phyloP scores from a whole-genome alignment of 2,329 filamentous ascomycete species.

The Arthrinium puccinioides region DNA sequence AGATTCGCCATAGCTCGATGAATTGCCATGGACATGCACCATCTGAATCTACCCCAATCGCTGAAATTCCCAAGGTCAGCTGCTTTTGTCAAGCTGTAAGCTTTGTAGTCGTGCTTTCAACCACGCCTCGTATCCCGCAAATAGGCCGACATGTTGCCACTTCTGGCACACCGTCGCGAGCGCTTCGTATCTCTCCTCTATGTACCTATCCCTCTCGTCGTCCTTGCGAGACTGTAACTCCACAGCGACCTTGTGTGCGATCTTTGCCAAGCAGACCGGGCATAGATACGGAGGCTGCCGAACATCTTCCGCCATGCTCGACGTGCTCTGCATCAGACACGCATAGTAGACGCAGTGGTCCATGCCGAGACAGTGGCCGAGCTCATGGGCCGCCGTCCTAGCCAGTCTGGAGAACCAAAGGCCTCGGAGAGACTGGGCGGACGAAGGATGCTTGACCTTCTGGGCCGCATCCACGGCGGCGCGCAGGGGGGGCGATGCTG shows the following conservation, averaged over 20 bases:
- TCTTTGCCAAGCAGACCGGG: slow-evolving; percentile 49
- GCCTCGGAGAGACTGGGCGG: slow-evolving; percentile 21
- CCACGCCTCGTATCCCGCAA: slow-evolving; percentile 39
- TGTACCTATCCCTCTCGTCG: slow-evolving; percentile 12
- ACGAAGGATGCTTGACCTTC: slow-evolving; percentile 9
- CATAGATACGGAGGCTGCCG: slow-evolving; percentile 58
- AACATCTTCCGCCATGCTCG: slow-evolving; percentile 48
- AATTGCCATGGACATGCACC: too few species aligned
- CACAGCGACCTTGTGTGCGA: slow-evolving; percentile 27
- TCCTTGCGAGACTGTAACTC: slow-evolving; percentile 11
- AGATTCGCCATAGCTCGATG: too few species aligned
- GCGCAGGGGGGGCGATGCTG: slow-evolving; percentile 17
- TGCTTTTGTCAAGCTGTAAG: too few species aligned
- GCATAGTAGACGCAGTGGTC: slow-evolving; percentile 60
- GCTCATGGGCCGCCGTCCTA: slow-evolving; percentile 55
- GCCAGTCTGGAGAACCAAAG: slow-evolving; percentile 53
- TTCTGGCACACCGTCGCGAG: slow-evolving; percentile 33
- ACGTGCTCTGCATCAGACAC: slow-evolving; percentile 57
- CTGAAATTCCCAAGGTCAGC: too few species aligned
- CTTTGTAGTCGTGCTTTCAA: slow-evolving; percentile 22
- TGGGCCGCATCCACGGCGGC: slow-evolving; percentile 24
- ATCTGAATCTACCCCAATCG: too few species aligned
- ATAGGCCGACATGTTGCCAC: slow-evolving; percentile 33
- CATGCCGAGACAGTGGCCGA: slow-evolving; percentile 61
- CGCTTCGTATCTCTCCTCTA: slow-evolving; percentile 28